Evolutionary conservation across 2,329 filamentous ascomycete species (phyloP).

Genomic region (Fusarium algeriense): DNA sequence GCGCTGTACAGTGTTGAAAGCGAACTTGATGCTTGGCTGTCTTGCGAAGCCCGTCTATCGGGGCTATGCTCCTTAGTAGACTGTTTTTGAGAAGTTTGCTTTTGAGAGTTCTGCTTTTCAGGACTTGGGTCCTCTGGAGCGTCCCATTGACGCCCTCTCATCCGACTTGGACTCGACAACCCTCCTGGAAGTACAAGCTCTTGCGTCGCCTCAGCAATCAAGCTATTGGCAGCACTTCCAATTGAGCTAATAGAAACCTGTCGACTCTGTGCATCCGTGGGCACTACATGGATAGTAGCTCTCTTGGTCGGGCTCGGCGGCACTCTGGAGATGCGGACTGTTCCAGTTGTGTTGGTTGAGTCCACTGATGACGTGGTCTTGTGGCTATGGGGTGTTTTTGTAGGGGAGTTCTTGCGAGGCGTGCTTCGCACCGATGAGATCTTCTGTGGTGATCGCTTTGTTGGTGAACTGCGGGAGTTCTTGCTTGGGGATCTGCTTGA

Average conservation of each 20-base stretch:
- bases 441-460: conserved; percentile 31
- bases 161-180: conserved; percentile 60
- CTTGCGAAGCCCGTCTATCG: conserved; percentile 49
- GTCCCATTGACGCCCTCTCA: conserved; percentile 48
- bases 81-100: conserved; percentile 8
- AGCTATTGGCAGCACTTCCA: conserved; percentile 56
- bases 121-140: conserved; percentile 10
- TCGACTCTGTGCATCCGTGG: conserved; percentile 38
- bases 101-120: conserved; percentile 8
- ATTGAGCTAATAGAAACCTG: conserved; percentile 50
- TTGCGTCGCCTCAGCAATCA: conserved; percentile 54
- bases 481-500: conserved; percentile 49
- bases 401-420: conserved; percentile 45
- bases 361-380: conserved; percentile 35
- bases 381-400: conserved; percentile 50
- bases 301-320: conserved; percentile 49
- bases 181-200: conserved; percentile 53
- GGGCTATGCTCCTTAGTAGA: conserved; percentile 31
- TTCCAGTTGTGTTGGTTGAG: conserved; percentile 43
- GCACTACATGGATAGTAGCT: conserved; percentile 35
- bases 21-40: conserved; percentile 64
- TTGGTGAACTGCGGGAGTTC: conserved; percentile 43
- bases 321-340: conserved; percentile 36
- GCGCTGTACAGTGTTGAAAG: conserved; percentile 70
- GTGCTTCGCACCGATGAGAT: conserved; percentile 40